Base-by-base conservation (phyloP, 345 rosid genomes). In the Murraya koenigii region DNA sequence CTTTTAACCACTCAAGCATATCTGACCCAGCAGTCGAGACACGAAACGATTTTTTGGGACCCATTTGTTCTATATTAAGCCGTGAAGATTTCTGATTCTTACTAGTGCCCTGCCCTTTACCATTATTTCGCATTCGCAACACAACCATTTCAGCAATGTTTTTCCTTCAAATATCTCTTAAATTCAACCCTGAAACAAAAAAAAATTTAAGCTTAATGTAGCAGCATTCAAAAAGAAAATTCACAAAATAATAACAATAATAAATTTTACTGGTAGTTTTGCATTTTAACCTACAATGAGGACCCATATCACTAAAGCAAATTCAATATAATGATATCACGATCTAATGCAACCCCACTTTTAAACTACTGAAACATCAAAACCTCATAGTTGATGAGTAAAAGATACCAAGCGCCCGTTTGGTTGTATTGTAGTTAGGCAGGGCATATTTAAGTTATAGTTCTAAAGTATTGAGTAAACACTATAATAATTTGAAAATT, bases 1-100 rank as follows among this genome's bases (percentile, higher is more conserved):
- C 59, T 71, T 72, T 79, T 35, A 74, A 59, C 76, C 83, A 80
- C 20, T 5, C 73, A 13, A 75, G 32, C 72, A 82, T 8, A 19
- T 69, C 67, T 11, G 49, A 69, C 52, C n/a, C 39, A 41, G 35
- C 22, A 54, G 8, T 17, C 2, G 79, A 62, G 20, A 58, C 49
- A 30, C 59, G 61, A 11, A 36, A 0, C 0, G 52, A 74, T 1
- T 44, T 64, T 30, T 11, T 64, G 1, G 17, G 23, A 33, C 33
- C 6, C 38, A 71, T 23, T 10, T 66, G 39, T 26, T 62, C 62
- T 74, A 23, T 44, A 52, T 55, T 33, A 17, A 56, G 63, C 60
- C 49, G 10, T 19, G 41, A 32, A 58, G 74, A 73, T n/a, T 72
- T 66, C 67, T 23, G 55, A 52, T 69, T 56, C 74, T 6, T 47